Conservation (phyloP, 352 stramenopile genomes). For the Phytophthora pluvialis region DNA sequence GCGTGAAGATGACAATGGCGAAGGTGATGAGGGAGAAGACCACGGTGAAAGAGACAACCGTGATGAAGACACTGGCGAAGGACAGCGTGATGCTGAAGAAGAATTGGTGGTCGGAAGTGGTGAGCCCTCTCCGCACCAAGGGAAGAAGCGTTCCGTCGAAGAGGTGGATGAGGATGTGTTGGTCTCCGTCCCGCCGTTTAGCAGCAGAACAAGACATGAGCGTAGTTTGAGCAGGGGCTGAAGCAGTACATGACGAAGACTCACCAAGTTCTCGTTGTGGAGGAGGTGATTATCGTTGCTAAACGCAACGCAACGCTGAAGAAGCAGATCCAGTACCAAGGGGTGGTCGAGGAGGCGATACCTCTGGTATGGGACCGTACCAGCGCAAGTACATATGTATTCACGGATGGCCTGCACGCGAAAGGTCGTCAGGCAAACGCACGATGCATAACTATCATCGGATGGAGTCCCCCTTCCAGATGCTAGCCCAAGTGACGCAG, state of each 20-base stretch:
- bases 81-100: too few species aligned
- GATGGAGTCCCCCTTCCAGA: conserved; percentile 15
- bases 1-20: too few species aligned
- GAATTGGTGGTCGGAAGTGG: too few species aligned
- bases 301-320: background rate
- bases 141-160: background rate
- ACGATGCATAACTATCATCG: background rate
- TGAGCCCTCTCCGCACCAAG: too few species aligned
- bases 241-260: background rate
- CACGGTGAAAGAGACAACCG: too few species aligned
- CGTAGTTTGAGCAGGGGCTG: background rate
- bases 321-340: background rate
- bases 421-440: conserved; percentile 2
- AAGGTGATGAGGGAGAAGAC: too few species aligned
- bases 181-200: background rate
- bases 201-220: background rate
- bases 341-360: background rate
- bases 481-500: conserved; percentile 16
- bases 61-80: too few species aligned
- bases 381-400: too few species aligned
- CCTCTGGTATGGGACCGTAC: too few species aligned
- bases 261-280: background rate
- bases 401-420: too few species aligned
- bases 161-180: conserved; percentile 3
- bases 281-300: conserved; percentile 1